Percentiles rank a stretch among this genome's conserved stretches.
Evolutionary conservation across 2,329 filamentous ascomycete genomes (phyloP).

Genomic region (Biscogniauxia marginata): DNA sequence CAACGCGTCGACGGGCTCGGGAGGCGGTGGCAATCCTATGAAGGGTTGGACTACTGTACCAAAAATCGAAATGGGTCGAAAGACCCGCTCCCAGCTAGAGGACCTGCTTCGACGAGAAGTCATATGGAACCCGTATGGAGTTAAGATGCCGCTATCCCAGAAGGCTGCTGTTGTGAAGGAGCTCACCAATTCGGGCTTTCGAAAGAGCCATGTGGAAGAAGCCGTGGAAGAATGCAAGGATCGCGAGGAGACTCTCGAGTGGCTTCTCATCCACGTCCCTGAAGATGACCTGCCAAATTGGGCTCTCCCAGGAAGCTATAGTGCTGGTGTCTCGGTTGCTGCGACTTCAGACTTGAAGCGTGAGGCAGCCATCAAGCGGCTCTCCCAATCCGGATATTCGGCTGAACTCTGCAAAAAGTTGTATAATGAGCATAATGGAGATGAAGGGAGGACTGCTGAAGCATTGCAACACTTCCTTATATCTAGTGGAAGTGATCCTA

Average conservation of each 20-base stretch:
- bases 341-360: constrained; percentile 71
- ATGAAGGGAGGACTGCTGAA: constrained; percentile 77
- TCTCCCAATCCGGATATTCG: constrained; percentile 82
- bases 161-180: constrained; percentile 67
- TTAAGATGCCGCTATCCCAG: constrained; percentile 60
- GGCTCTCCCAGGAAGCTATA: constrained; percentile 89
- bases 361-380: constrained; percentile 78
- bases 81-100: constrained; percentile 77
- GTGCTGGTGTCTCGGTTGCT: constrained; percentile 83
- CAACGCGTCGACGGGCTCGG: constrained; percentile 36
- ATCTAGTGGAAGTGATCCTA: constrained; percentile 39
- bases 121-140: constrained; percentile 81
- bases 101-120: constrained; percentile 73
- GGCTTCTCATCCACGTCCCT: constrained; percentile 94
- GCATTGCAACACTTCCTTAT: constrained; percentile 71
- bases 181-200: constrained; percentile 77
- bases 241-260: constrained; percentile 88
- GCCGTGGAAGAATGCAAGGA: constrained; percentile 86
- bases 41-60: constrained; percentile 82
- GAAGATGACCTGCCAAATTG: constrained; percentile 94
- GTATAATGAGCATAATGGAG: constrained; percentile 65
- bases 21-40: constrained; percentile 47
- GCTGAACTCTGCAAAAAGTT: constrained; percentile 77
- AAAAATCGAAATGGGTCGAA: constrained; percentile 89
- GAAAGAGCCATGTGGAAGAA: constrained; percentile 85